Evolutionary conservation across 148 eudicot species (phyloP).

Genomic region (Fagopyrum homotropicum): DNA sequence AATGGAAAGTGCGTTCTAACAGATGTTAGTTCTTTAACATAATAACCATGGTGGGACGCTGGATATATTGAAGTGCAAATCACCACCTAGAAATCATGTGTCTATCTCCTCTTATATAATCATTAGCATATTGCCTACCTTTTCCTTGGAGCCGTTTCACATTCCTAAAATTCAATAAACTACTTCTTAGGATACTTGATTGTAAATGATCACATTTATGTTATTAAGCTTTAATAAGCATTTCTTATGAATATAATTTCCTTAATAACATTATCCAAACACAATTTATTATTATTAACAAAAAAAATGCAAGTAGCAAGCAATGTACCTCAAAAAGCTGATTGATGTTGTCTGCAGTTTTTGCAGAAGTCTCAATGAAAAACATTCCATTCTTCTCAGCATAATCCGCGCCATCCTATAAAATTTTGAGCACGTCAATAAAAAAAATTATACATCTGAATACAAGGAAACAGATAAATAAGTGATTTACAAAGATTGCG

Average conservation of each 20-base stretch:
- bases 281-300: too few species aligned
- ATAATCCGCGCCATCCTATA: constrained; percentile 70
- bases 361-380: constrained; percentile 96
- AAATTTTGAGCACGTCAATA: neutral
- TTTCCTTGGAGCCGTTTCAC: neutral
- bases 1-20: too few species aligned
- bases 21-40: neutral
- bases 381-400: constrained; percentile 98
- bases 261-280: too few species aligned
- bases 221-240: neutral
- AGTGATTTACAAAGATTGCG: neutral
- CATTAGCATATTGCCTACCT: neutral
- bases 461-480: neutral
- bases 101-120: neutral
- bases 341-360: constrained; percentile 95
- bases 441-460: neutral
- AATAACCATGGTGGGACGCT: neutral
- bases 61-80: neutral
- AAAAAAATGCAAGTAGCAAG: neutral
- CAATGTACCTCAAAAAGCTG: constrained; percentile 79
- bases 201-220: too few species aligned
- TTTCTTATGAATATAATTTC: too few species aligned
- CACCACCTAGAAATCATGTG: neutral
- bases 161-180: neutral
- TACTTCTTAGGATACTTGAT: neutral